A percentile compares a stretch with the other conserved stretches of the same genome.
Evolutionary conservation across 495 filamentous ascomycete species (phyloP).

Genomic region (Elaphomyces granulatus): DNA sequence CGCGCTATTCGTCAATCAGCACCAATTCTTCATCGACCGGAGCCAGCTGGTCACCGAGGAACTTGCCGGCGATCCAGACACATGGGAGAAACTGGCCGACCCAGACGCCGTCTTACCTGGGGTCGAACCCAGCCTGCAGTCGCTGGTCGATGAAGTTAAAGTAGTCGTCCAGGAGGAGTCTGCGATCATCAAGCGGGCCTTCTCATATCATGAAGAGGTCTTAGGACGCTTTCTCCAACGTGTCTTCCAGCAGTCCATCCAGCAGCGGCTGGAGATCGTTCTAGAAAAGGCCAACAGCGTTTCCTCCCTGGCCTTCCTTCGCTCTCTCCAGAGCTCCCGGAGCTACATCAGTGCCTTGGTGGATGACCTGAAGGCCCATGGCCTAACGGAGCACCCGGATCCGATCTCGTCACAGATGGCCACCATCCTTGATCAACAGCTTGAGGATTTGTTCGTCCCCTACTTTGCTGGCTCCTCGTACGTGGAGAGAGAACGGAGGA

Average conservation of each 20-base stretch:
- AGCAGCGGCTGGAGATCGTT: conserved; percentile 91
- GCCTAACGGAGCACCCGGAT: conserved; percentile 88
- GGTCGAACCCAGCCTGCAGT: conserved; percentile 83
- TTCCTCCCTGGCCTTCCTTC: conserved; percentile 81
- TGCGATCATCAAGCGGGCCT: conserved; percentile 85
- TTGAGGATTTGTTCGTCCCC: conserved; percentile 92
- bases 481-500: conserved; percentile 85
- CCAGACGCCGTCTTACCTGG: conserved; percentile 83
- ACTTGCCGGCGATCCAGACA: conserved; percentile 65
- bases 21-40: conserved; percentile 95
- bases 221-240: conserved; percentile 82
- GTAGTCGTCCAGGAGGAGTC: conserved; percentile 96
- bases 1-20: conserved; percentile 93
- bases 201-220: conserved; percentile 92
- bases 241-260: conserved; percentile 94
- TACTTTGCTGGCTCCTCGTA: conserved; percentile 91
- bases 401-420: conserved; percentile 76
- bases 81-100: conserved; percentile 83
- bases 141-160: conserved; percentile 81
- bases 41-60: conserved; percentile 86
- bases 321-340: conserved; percentile 78
- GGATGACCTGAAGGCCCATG: conserved; percentile 88
- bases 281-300: conserved; percentile 83
- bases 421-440: conserved; percentile 78
- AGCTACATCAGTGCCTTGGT: conserved; percentile 72